Evolutionary conservation across 805 yeast genomes (phyloP).

Genomic region (Myxozyma sirexii): DNA sequence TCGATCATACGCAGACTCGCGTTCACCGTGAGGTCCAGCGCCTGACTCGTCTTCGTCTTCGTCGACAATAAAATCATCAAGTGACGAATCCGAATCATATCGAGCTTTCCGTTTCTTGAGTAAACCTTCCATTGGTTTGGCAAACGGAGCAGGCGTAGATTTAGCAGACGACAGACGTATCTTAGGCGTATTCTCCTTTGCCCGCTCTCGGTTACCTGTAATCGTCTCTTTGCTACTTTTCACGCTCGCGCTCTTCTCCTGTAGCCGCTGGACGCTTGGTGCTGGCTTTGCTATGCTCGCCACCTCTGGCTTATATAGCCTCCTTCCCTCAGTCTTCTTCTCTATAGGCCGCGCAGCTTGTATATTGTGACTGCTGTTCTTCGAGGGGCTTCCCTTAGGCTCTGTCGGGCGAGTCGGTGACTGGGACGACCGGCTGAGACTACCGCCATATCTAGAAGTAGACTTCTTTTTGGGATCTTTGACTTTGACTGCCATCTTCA

Average conservation of each 20-base stretch:
- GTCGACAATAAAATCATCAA: conserved; percentile 62
- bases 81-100: conserved; percentile 35
- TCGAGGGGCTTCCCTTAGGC: neutral
- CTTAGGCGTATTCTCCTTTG: neutral
- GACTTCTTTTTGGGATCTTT: conserved; percentile 34
- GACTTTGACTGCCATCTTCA: conserved; percentile 48
- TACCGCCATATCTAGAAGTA: neutral
- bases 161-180: neutral
- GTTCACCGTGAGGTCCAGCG: conserved; percentile 25
- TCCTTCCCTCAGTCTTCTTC: neutral
- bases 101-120: conserved; percentile 47
- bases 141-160: conserved; percentile 49
- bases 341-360: neutral
- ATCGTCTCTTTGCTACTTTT: neutral
- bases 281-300: neutral
- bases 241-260: no score
- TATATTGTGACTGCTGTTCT: neutral
- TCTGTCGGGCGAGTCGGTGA: neutral
- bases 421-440: neutral
- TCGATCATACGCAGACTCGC: conserved; percentile 62
- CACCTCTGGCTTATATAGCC: neutral
- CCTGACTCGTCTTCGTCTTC: conserved; percentile 52
- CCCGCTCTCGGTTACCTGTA: neutral
- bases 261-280: neutral
- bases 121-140: conserved; percentile 46